Evolutionary conservation across 352 stramenopile genomes (phyloP).

Genomic region (Pythium dissotocum): DNA sequence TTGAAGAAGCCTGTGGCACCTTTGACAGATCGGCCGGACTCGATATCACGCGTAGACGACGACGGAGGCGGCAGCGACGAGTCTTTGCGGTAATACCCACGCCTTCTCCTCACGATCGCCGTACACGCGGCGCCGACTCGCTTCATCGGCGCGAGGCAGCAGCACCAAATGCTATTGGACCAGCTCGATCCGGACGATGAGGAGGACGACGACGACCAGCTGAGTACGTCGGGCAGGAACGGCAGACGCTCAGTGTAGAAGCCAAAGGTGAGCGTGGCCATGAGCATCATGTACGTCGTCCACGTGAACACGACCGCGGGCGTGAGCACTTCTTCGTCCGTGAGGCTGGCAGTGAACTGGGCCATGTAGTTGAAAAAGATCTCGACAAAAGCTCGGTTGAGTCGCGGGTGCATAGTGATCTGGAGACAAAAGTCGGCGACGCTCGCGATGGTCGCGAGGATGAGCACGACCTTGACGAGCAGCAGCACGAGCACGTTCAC

Average conservation of each 20-base stretch:
- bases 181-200: constrained; percentile 27
- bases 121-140: constrained; percentile 2
- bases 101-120: constrained; percentile 2
- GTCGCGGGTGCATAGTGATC: constrained; percentile 62
- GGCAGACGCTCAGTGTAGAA: constrained; percentile 56
- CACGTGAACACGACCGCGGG: constrained; percentile 55
- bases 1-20: constrained; percentile 27
- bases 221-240: constrained; percentile 52
- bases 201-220: constrained; percentile 30
- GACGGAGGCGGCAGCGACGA: constrained; percentile 27
- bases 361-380: constrained; percentile 69
- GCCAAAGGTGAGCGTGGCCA: constrained; percentile 51
- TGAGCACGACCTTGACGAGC: constrained; percentile 50
- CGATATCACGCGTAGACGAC: constrained; percentile 5
- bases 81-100: constrained; percentile 41
- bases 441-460: constrained; percentile 57
- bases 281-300: constrained; percentile 46
- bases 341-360: constrained; percentile 59
- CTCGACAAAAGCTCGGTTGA: constrained; percentile 68
- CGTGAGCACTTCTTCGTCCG: constrained; percentile 62
- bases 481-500: constrained; percentile 29
- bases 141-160: constrained; percentile 5
- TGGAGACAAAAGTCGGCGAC: constrained; percentile 74
- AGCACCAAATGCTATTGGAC: constrained; percentile 10
- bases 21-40: not conserved